A percentile compares a stretch with the other conserved stretches of the same genome.
Evolutionary conservation across 192 early-diverging fungal species (phyloP).

Genomic region (Polychytrium aggregatum): DNA sequence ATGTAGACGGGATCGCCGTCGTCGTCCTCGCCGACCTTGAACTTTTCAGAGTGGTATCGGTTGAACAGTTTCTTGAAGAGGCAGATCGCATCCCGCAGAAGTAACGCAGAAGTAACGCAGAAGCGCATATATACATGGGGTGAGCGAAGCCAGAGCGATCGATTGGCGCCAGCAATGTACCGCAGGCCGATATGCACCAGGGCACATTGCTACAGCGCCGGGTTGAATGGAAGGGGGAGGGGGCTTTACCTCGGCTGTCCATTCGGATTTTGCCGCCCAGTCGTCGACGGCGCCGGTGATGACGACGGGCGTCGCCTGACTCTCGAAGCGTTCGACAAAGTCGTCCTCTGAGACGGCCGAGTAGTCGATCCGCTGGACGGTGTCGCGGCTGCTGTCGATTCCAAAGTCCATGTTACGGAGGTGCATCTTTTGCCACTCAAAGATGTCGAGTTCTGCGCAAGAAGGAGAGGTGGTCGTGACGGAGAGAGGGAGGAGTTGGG

Average conservation of each 20-base stretch:
- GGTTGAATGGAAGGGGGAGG: background rate
- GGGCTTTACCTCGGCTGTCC: constrained; percentile 38
- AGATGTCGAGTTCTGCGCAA: constrained; percentile 52
- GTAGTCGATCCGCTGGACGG: constrained; percentile 42
- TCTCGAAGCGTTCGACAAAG: constrained; percentile 48
- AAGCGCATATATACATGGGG: background rate
- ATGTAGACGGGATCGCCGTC: constrained; percentile 57
- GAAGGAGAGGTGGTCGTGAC: too few relatives aligned
- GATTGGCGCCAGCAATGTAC: too few relatives aligned
- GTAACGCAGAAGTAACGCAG: background rate
- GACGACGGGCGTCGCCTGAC: constrained; percentile 43
- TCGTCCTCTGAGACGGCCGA: constrained; percentile 37
- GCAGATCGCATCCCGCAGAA: background rate
- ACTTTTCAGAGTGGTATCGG: constrained; percentile 44
- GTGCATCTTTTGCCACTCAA: constrained; percentile 42
- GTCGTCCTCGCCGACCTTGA: constrained; percentile 74
- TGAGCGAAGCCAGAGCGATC: too few relatives aligned
- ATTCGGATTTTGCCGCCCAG: constrained; percentile 45
- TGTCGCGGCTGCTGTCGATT: constrained; percentile 32
- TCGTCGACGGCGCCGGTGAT: constrained; percentile 38
- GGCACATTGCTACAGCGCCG: too few relatives aligned
- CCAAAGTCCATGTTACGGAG: constrained; percentile 39
- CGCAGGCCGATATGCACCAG: too few relatives aligned
- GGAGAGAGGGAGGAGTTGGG: too few relatives aligned
- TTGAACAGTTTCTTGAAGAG: constrained; percentile 5